phyloP scores from a whole-genome alignment of 2,329 filamentous ascomycete genomes.

The Verticillium longisporum region DNA sequence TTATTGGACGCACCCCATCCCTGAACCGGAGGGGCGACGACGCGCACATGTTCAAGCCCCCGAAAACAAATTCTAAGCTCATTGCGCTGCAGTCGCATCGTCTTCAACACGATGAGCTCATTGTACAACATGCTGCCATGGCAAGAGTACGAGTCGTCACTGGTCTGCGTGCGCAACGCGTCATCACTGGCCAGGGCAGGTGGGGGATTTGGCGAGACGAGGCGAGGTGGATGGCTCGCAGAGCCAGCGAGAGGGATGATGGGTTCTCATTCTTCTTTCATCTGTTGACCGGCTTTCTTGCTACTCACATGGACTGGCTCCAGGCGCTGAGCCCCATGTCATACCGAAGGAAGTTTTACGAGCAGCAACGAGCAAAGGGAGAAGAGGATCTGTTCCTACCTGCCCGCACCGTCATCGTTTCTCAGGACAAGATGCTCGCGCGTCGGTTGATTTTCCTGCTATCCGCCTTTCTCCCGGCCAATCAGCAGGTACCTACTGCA shows the following conservation, averaged over 20 bases:
- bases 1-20: conserved; percentile 35
- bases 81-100: conserved; percentile 56
- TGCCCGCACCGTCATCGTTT: conserved; percentile 65
- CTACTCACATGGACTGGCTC: conserved; percentile 72
- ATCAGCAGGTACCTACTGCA: conserved; percentile 42
- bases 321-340: conserved; percentile 61
- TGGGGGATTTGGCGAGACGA: conserved; percentile 81
- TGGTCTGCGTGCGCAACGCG: conserved; percentile 62
- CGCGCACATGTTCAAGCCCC: conserved; percentile 34
- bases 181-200: conserved; percentile 68
- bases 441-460: conserved; percentile 66
- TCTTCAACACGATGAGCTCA: conserved; percentile 50
- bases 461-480: conserved; percentile 65
- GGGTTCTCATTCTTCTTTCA: conserved; percentile 67
- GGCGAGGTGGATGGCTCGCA: conserved; percentile 65
- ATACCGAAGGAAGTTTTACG: conserved; percentile 56
- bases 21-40: conserved; percentile 43
- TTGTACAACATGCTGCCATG: conserved; percentile 52
- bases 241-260: conserved; percentile 45
- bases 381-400: conserved; percentile 62
- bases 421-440: conserved; percentile 67
- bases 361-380: conserved; percentile 52
- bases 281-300: conserved; percentile 66
- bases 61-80: conserved; percentile 54
- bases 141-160: conserved; percentile 61